A percentile compares a stretch with the other conserved stretches of the same genome.
These are phyloP conservation scores for Cichorium intybus DNA, from an alignment of 140 eudicot genomes.

Conservation along the genomic window DNA sequence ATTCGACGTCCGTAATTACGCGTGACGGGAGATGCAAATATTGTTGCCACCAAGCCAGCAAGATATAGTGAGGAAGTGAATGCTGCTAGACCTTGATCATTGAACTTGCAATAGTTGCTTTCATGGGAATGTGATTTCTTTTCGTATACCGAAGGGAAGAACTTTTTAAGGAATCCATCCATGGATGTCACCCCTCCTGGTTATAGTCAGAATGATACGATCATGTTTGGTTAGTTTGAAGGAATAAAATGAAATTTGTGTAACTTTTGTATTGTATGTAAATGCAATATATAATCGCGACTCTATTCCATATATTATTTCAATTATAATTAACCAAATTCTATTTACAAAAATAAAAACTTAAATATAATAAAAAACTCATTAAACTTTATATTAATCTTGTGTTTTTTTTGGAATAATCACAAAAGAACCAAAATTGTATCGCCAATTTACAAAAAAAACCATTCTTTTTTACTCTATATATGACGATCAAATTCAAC, in stretches of 20 bases:
- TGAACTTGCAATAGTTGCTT: slow-evolving; percentile 86
- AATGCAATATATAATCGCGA: not conserved
- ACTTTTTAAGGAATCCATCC: slow-evolving; percentile 75
- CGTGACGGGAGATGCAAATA: slow-evolving; percentile 76
- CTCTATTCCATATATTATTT: not conserved
- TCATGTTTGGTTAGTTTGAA: too few relatives aligned
- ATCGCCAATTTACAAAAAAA: not conserved
- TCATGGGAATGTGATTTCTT: slow-evolving; percentile 73
- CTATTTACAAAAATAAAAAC: not conserved
- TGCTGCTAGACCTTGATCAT: slow-evolving; percentile 86
- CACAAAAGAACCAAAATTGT: not conserved
- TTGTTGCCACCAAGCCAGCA: slow-evolving; percentile 74
- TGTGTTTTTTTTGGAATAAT: not conserved
- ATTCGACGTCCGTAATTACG: slow-evolving; percentile 76
- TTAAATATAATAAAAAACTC: not conserved
- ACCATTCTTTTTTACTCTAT: too few relatives aligned
- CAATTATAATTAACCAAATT: not conserved
- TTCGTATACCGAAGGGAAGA: slow-evolving; percentile 62
- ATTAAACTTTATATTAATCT: not conserved
- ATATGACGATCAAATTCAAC: too few relatives aligned
- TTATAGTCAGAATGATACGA: not conserved
- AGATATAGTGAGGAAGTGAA: slow-evolving; percentile 88
- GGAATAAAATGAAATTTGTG: too few relatives aligned
- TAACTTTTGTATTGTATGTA: too few relatives aligned
- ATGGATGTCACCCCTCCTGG: slow-evolving; percentile 97